phyloP scores from a whole-genome alignment of 2,329 filamentous ascomycete genomes.

The Colletotrichum kahawae region DNA sequence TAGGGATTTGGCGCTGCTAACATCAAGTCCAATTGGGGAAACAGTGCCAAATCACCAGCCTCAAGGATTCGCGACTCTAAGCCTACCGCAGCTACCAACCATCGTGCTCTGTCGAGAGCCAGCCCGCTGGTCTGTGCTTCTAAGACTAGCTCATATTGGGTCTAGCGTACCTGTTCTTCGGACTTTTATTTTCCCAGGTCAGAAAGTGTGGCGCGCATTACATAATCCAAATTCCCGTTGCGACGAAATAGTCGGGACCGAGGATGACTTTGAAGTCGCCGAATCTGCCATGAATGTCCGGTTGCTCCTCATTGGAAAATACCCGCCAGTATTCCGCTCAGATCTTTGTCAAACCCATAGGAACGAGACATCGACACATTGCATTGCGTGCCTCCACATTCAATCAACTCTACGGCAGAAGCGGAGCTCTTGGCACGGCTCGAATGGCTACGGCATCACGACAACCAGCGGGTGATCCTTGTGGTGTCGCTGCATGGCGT shows the following conservation, averaged over 20 bases:
- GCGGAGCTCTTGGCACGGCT: background rate
- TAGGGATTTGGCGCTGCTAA: background rate
- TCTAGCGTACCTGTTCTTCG: background rate
- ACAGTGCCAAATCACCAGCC: slow-evolving; percentile 1
- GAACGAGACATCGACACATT: background rate
- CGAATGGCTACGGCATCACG: background rate
- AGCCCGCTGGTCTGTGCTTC: slow-evolving; percentile 1
- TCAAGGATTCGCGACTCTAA: slow-evolving; percentile 9
- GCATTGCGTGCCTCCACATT: slow-evolving; percentile 3
- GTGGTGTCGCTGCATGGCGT: slow-evolving; percentile 9
- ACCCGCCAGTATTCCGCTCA: background rate
- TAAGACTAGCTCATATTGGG: background rate
- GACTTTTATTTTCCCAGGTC: background rate
- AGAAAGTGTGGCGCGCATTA: accelerated
- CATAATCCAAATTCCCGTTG: background rate
- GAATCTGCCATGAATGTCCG: background rate
- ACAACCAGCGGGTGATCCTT: slow-evolving; percentile 2
- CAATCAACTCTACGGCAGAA: background rate
- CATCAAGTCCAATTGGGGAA: background rate
- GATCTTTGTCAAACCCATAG: background rate
- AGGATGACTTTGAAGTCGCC: background rate
- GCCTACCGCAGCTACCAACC: slow-evolving; percentile 10
- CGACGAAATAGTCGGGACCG: background rate
- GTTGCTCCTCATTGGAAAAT: background rate
- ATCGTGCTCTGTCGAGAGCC: background rate